phyloP scores from a whole-genome alignment of 1,284 basidiomycete genomes.

The Ustilago xerochloae region DNA sequence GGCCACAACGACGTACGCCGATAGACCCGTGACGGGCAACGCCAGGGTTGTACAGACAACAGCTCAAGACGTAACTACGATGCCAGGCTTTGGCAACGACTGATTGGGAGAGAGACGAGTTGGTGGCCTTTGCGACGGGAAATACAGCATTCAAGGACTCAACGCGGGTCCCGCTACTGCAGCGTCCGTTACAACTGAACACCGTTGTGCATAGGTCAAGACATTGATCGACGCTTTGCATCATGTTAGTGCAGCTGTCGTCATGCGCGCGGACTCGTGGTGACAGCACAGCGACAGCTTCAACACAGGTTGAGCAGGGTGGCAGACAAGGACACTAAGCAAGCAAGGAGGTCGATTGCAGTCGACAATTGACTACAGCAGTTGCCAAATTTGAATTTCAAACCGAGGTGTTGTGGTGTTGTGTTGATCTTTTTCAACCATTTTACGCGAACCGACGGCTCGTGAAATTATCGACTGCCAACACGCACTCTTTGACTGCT shows the following conservation, averaged over 20 bases:
- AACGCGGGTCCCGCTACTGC: no score
- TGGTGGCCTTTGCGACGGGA: background rate
- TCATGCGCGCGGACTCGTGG: background rate
- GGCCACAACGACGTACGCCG: background rate
- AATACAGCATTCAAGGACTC: no score
- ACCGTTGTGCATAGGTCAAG: no score
- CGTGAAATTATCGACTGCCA: background rate
- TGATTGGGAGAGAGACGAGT: background rate
- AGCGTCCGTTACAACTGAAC: no score
- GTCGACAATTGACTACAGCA: background rate
- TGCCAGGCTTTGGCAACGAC: background rate
- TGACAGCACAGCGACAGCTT: background rate
- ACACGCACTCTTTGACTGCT: background rate
- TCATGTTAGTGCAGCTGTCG: background rate
- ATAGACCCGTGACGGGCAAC: background rate
- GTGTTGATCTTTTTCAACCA: background rate
- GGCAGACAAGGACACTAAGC: no score
- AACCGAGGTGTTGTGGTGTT: background rate
- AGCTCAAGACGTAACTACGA: no score
- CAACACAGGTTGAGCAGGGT: background rate
- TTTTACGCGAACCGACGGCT: background rate
- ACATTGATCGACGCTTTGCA: background rate
- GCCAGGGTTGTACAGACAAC: background rate
- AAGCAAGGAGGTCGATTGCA: background rate
- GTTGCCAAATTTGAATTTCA: conserved; percentile 1